Evolutionary conservation across 345 rosid species (phyloP).

Genomic region (Eucalyptus tenuipes): DNA sequence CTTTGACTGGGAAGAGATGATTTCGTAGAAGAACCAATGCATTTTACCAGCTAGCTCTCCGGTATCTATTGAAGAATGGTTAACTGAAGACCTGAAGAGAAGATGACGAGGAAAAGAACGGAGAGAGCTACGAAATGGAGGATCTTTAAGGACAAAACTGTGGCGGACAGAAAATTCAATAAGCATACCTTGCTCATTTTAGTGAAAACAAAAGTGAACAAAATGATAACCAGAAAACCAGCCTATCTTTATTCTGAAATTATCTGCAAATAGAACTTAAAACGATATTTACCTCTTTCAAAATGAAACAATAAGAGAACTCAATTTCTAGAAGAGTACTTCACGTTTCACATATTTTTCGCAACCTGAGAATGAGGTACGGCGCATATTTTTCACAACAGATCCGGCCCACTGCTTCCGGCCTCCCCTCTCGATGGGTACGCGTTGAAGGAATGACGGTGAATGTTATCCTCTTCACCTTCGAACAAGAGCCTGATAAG

Average conservation of each 20-base stretch:
- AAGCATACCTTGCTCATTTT: too few species aligned
- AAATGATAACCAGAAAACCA: too few species aligned
- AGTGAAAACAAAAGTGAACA: too few species aligned
- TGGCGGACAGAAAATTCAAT: background rate
- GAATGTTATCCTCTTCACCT: background rate
- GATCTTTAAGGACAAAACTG: background rate
- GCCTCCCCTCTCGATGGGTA: background rate
- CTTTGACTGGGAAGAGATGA: background rate
- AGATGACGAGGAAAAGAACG: background rate
- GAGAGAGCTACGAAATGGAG: background rate
- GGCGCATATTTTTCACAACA: background rate
- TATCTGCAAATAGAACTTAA: background rate
- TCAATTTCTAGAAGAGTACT: background rate
- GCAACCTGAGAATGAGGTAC: background rate
- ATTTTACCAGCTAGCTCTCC: background rate
- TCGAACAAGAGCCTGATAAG: background rate
- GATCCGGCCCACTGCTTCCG: background rate
- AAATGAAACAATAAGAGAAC: background rate
- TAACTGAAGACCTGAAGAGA: background rate
- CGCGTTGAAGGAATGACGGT: background rate
- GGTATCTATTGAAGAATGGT: background rate
- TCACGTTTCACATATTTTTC: background rate
- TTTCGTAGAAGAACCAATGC: background rate
- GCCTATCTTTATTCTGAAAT: background rate
- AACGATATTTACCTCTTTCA: background rate